Conservation (phyloP, 2,329 filamentous ascomycete genomes). For the Sclerotinia glacialis region DNA sequence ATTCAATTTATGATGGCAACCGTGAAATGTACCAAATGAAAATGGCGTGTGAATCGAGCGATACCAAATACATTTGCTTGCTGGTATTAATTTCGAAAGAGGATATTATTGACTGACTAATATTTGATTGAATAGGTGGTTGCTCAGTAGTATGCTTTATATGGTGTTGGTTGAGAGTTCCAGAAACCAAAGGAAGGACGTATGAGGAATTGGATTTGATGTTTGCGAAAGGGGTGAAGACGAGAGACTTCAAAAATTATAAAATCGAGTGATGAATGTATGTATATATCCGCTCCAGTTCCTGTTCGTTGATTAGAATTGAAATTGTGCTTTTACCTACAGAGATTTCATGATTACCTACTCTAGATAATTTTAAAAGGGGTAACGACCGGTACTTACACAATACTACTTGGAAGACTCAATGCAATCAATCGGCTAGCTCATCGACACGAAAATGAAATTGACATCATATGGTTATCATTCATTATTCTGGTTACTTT, state of each 20-base stretch:
- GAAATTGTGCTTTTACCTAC: not conserved
- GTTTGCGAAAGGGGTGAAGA: conserved; percentile 42
- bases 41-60: not conserved
- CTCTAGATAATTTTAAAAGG: too few relatives aligned
- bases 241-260: conserved; percentile 38
- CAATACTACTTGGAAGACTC: not conserved
- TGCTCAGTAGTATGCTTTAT: conserved; percentile 43
- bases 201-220: conserved; percentile 48
- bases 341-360: not conserved
- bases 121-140: conserved; percentile 36
- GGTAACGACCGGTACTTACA: too few relatives aligned
- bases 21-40: too few relatives aligned
- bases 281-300: not conserved
- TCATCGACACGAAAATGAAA: not conserved
- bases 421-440: not conserved
- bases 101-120: not conserved
- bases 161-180: conserved; percentile 44
- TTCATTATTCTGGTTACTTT: not conserved
- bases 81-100: not conserved
- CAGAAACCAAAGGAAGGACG: conserved; percentile 46
- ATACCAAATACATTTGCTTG: not conserved
- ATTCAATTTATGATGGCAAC: not conserved
- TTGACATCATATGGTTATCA: not conserved
- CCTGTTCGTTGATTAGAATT: too few relatives aligned
- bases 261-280: conserved; percentile 22